Evolutionary conservation across 768 basidiomycete species (phyloP).

Genomic region (Lactarius trivialis): DNA sequence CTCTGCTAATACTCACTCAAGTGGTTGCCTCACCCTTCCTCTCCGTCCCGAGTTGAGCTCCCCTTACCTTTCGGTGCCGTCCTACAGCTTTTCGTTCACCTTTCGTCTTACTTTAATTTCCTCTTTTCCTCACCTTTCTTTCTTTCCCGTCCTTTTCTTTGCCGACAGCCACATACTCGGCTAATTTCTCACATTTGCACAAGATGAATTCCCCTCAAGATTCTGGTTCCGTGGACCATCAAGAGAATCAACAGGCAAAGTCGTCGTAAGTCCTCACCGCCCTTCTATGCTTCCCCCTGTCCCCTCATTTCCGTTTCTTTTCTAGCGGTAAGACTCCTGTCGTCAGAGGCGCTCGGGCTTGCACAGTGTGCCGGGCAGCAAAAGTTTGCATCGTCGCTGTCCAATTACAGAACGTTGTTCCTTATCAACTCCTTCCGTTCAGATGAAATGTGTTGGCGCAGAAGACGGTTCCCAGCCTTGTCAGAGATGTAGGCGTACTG

Average conservation of each 20-base stretch:
- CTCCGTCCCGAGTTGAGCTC: neutral
- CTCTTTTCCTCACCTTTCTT: neutral
- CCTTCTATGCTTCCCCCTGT: neutral
- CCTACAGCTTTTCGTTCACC: neutral
- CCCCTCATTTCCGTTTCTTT: neutral
- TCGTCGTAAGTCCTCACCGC: slow-evolving; percentile 11
- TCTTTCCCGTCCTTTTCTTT: neutral
- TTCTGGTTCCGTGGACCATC: slow-evolving; percentile 3
- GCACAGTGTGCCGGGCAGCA: slow-evolving; percentile 78
- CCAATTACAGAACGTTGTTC: slow-evolving; percentile 16
- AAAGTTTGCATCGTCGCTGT: slow-evolving; percentile 44
- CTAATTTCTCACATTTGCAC: neutral
- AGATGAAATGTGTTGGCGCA: slow-evolving; percentile 92
- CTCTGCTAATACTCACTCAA: neutral
- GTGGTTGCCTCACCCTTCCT: neutral
- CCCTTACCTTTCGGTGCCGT: neutral
- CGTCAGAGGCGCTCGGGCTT: slow-evolving; percentile 53
- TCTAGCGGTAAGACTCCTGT: slow-evolving; percentile 39
- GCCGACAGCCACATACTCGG: slow-evolving; percentile 5
- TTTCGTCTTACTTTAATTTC: neutral
- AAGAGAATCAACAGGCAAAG: slow-evolving; percentile 20
- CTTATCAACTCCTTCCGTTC: slow-evolving; percentile 10
- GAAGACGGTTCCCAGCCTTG: slow-evolving; percentile 78
- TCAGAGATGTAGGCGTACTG: slow-evolving; percentile 78
- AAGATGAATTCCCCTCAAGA: slow-evolving; percentile 17